A percentile compares a stretch with the other conserved stretches of the same genome.
Evolutionary conservation across 192 early-diverging fungal species (phyloP).

Genomic region (Backusella mclennaniae): DNA sequence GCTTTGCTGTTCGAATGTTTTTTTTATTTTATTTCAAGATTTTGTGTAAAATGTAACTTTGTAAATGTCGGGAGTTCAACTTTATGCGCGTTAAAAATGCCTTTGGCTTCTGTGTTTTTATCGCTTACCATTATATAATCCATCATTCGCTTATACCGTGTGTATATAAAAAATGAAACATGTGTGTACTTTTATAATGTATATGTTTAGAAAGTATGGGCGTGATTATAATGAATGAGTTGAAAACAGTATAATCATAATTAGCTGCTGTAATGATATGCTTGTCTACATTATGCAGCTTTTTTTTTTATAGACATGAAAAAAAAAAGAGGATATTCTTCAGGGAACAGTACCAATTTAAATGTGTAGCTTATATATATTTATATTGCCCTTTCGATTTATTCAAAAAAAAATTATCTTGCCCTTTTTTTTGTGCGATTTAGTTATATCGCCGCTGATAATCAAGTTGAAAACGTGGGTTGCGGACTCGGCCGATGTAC

Average conservation of each 20-base stretch:
- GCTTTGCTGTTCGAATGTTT: neutral
- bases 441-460: conserved; percentile 3
- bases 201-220: neutral
- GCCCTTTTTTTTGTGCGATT: neutral
- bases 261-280: neutral
- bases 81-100: neutral
- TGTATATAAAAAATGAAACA: neutral
- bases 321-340: neutral
- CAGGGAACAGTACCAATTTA: neutral
- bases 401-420: neutral
- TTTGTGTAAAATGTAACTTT: neutral
- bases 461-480: conserved; percentile 4
- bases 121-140: neutral
- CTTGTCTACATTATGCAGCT: neutral
- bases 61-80: neutral
- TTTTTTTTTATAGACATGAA: neutral
- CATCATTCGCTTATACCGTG: neutral
- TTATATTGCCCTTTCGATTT: neutral
- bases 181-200: neutral
- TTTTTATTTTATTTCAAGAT: neutral
- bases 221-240: neutral
- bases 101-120: conserved; percentile 3
- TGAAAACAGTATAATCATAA: neutral
- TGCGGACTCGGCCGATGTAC: conserved; percentile 10
- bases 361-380: neutral